Conservation (phyloP, 1,139 yeast genomes). For the Blastobotrys persicus region DNA sequence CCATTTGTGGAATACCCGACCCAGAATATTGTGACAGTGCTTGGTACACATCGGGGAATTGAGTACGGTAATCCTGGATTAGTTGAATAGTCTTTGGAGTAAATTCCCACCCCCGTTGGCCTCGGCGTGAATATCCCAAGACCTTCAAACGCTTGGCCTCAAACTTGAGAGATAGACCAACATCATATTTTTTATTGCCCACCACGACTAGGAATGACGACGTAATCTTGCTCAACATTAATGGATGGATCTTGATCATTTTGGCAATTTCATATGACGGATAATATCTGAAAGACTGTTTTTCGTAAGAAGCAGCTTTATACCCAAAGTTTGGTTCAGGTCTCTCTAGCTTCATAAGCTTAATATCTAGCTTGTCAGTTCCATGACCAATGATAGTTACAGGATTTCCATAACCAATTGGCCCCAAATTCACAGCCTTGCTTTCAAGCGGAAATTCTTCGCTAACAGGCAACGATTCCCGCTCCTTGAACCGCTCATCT, state of each 20-base stretch:
- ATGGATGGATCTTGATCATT: constrained; percentile 54
- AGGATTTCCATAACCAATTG: constrained; percentile 84
- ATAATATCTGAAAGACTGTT: constrained; percentile 53
- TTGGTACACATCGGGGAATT: constrained; percentile 61
- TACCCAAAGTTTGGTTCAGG: constrained; percentile 39
- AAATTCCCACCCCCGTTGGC: constrained; percentile 76
- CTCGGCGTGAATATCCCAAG: constrained; percentile 76
- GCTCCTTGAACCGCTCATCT: constrained; percentile 71
- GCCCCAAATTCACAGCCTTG: constrained; percentile 80
- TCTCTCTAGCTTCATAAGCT: constrained; percentile 28
- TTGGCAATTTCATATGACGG: constrained; percentile 69
- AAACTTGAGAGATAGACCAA: constrained; percentile 84
- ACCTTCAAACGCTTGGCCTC: constrained; percentile 80
- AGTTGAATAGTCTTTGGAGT: constrained; percentile 72
- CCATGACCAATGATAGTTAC: constrained; percentile 65
- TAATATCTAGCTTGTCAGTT: constrained; percentile 36
- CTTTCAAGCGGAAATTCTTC: constrained; percentile 78
- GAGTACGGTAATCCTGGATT: constrained; percentile 56
- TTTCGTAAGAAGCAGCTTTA: constrained; percentile 57
- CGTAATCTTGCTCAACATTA: constrained; percentile 73
- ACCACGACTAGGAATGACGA: constrained; percentile 65
- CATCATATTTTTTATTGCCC: constrained; percentile 56
- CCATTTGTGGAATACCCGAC: constrained; percentile 44
- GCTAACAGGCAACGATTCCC: constrained; percentile 72
- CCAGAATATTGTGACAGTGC: constrained; percentile 36